These are phyloP conservation scores for Geotrichum siamense DNA, from an alignment of 1,139 yeast genomes.

Conservation along the genomic window DNA sequence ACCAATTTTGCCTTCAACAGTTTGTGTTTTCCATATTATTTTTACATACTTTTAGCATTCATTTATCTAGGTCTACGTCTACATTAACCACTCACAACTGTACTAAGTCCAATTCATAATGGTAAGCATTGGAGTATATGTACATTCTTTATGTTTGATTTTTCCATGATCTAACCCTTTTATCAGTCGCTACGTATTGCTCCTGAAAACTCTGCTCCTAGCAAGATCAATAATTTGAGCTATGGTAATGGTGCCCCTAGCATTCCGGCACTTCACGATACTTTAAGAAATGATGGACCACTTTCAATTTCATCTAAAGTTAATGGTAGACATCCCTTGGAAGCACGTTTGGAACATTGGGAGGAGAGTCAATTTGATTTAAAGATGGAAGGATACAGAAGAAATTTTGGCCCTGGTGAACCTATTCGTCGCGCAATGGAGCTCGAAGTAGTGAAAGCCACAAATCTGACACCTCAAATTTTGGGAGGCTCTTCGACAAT, in stretches of 20 bases:
- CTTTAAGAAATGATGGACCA: constrained; percentile 26
- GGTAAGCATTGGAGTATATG: too few species aligned
- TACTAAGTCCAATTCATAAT: too few species aligned
- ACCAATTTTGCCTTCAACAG: too few species aligned
- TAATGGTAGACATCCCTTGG: constrained; percentile 84
- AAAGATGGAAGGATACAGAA: constrained; percentile 69
- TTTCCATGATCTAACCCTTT: too few species aligned
- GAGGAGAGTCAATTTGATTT: constrained; percentile 65
- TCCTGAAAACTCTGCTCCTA: constrained; percentile 24
- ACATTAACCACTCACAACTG: too few species aligned
- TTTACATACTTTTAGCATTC: too few species aligned
- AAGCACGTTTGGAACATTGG: constrained; percentile 70
- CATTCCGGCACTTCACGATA: constrained; percentile 28
- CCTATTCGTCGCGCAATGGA: constrained; percentile 91
- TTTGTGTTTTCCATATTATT: too few species aligned
- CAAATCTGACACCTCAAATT: constrained; percentile 62
- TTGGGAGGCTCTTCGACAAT: constrained; percentile 46
- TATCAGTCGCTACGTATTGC: constrained; percentile 26
- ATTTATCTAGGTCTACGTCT: too few species aligned
- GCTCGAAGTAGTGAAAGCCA: constrained; percentile 58
- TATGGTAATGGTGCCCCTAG: constrained; percentile 29
- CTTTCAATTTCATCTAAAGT: constrained; percentile 50
- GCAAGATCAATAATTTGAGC: constrained; percentile 23
- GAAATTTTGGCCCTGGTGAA: constrained; percentile 87
- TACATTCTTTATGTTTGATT: too few species aligned